Evolutionary conservation across 768 basidiomycete species (phyloP), one percentile per base, ranked within the genome.

Genomic region (Pulveroboletus sp.): DNA sequence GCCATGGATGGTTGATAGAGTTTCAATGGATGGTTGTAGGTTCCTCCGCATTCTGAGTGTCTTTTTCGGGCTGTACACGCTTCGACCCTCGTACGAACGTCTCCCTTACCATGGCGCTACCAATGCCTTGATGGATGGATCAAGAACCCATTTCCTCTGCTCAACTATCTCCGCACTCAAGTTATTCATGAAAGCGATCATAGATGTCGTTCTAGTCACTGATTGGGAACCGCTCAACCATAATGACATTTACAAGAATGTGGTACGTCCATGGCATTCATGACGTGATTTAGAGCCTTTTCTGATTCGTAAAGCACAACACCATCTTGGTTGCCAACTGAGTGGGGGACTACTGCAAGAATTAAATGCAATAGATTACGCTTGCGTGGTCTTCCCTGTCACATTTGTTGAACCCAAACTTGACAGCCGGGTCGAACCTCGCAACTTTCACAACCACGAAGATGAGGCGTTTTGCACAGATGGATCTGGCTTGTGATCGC

Each of bases 11-110:
- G 24, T 38, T 17, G 8, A 32, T 6, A 9, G 23, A 21, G 12
- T 16, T 29, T 31, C 23, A 43, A 17, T 1, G 9, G 40, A 32
- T 10, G 6, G 1, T 13, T 8, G 14, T 57, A 87, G 85, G 6
- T 90, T 88, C 4, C 65, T 90, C 32, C 84, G 90, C 23, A 85
- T 88, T 43, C 90, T 90, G 1, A 68, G 81, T 6, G 77, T 74
- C 0, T 85, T 88, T 61, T 80, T 80, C 50, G 86, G 86, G 1
- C 53, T 87, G 16, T 94, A 90, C 64, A 82, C 81, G 5, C 72
- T 94, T 25, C 78, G 88, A 2, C 86, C 87, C 0, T 86, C 84
- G 13, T 87, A 75, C 57, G 73, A 79, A 40, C 80, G 90, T 19
- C 67, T 90, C 5, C 91, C 91, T 0, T 90, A 87, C 65, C 69